Base-by-base conservation (phyloP, 2,329 filamentous ascomycete species). In the Parafenestella ontariensis region DNA sequence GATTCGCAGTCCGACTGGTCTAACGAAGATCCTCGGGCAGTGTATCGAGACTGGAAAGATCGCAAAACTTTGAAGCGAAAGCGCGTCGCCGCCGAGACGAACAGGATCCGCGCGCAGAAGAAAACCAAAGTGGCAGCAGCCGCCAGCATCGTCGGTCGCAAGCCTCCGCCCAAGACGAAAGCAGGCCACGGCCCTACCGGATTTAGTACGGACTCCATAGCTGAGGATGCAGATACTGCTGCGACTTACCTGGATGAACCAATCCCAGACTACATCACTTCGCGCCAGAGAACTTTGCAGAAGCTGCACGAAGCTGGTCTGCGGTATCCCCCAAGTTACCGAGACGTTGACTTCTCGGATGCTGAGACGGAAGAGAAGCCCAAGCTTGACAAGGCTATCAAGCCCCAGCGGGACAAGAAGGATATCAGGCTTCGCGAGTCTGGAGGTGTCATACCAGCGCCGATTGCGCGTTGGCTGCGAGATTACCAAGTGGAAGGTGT, bases 401-500 rank as follows among this genome's bases (percentile, higher is more conserved):
- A 85, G 46, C 88, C 90, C 0, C 89, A 85, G 29, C 83, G 88
- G 13, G 80, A 82, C 0, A 93, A 95, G 74, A 81, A 88, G 65
- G 91, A 96, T 59, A 88, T 96, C 43, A 80, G 85, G 41, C 81
- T 98, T 21, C 83, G 85, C 13, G 87, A 88, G 62, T 96, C 93
- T 0, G 84, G 86, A 0, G 94, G 93, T 0, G 71, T 92, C 3
- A 92, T 99, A 34, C 95, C 95, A 0, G 92, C 91, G 0, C 86
- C 92, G 0, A 91, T 98, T 49, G 93, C 94, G 0, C 93, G 95
- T 70, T 97, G 95, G 78, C 80, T 99, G 44, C 87, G 95, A 55
- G 90, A 93, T 59, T 99, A 99, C 68, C 95, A 99, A 73, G 82
- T 98, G 1, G 85, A 90, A 24, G 95, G 95, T 5, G 91, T 89